Base-by-base conservation (phyloP, 768 basidiomycete genomes). In the Pulveroboletus sp. region DNA sequence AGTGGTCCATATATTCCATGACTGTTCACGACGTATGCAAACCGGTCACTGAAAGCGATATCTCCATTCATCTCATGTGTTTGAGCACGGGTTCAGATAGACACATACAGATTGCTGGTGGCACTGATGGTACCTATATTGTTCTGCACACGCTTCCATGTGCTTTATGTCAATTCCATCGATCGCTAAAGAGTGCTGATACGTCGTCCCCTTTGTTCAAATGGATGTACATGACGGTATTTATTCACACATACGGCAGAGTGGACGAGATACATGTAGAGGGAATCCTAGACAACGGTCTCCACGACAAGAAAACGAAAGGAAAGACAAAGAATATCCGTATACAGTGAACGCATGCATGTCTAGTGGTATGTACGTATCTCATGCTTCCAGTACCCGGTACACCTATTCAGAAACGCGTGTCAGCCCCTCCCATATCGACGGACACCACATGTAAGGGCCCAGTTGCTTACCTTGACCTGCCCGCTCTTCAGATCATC, bases 401-500 rank as follows among this genome's bases (percentile, higher is more conserved):
- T 69, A 74, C 35, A 75, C 63, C 75, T 76, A 26, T 18, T 30
- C 6, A 41, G 43, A 4, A 35, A 47, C 21, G 4, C 13, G 5
- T 6, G 45, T 68, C 47, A 68, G 54, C n/a, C 24, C n/a, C 30
- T 17, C 21, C 21, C 0, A 14, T 40, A 14, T 11, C 5, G 6
- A 37, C 21, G 9, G 21, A n/a, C 4, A 32, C 15, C 21, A 24
- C 21, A 4, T 21, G 21, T 4, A 5, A 4, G 31, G 36, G 32
- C 24, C 18, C 1, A 41, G 21, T 21, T 21, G 21, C 52, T 36
- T 51, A 91, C 90, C 80, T 89, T 86, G 38, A 92, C 78, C 24
- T 73, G 70, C 10, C 93, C 93, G 60, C 82, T 88, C 73, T 93
- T 93, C 59, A 94, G 64, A 73, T 94, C 93, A 37, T 94, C 91